phyloP scores from a whole-genome alignment of 768 basidiomycete genomes.

The Serendipita sp. region DNA sequence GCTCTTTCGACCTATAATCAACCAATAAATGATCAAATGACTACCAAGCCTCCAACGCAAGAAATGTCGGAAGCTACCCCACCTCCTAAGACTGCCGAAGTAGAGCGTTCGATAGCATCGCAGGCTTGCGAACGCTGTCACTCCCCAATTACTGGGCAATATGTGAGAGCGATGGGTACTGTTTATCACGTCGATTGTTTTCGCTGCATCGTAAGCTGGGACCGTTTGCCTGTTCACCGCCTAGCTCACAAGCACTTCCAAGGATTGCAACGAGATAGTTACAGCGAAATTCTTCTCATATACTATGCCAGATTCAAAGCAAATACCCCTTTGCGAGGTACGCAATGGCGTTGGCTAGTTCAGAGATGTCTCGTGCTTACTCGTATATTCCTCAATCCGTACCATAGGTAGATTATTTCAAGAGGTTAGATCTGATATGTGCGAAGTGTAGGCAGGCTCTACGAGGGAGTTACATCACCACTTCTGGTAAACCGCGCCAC shows the following conservation, averaged over 20 bases:
- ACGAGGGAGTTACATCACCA: constrained; percentile 96
- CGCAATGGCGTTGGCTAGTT: neutral
- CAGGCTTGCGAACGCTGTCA: neutral
- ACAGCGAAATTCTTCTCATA: constrained; percentile 99
- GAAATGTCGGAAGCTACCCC: neutral
- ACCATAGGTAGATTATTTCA: constrained; percentile 65
- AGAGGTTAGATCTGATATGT: constrained; percentile 88
- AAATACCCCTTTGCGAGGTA: constrained; percentile 89
- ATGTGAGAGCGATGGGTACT: constrained; percentile 84
- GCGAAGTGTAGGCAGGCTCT: constrained; percentile 90
- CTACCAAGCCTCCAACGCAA: neutral
- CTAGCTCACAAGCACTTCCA: constrained; percentile 5
- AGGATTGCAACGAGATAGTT: constrained; percentile 95
- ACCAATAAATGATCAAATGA: constrained; percentile 2
- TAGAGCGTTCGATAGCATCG: neutral
- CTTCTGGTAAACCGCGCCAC: constrained; percentile 62
- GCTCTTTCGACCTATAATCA: neutral
- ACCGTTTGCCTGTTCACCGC: neutral
- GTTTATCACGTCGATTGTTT: constrained; percentile 96
- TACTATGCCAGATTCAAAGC: constrained; percentile 74
- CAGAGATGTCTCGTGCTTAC: no score
- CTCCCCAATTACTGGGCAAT: constrained; percentile 65
- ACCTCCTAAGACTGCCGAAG: neutral
- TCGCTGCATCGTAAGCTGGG: constrained; percentile 71
- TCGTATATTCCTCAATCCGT: neutral